A percentile compares a stretch with the other conserved stretches of the same genome.
Conservation (phyloP, 2,329 filamentous ascomycete species). For the Aureobasidium leucospermi region DNA sequence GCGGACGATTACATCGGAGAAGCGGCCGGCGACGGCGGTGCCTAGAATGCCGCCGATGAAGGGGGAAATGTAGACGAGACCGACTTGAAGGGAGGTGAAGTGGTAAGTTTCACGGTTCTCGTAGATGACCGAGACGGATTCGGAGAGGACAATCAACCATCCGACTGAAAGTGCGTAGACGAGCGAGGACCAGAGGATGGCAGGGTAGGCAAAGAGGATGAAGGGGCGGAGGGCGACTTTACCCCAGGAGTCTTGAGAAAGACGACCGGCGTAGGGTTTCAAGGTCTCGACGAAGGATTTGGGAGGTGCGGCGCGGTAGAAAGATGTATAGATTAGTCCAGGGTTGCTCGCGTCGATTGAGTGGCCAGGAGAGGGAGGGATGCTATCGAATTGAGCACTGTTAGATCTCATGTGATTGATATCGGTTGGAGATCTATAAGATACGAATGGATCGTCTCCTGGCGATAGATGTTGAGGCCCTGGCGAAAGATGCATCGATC, state of each 20-base stretch:
- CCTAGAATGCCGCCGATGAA: slow-evolving; percentile 84
- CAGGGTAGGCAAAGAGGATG: slow-evolving; percentile 78
- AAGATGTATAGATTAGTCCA: slow-evolving; percentile 56
- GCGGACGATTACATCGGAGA: slow-evolving; percentile 78
- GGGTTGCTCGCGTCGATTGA: neutral
- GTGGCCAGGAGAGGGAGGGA: neutral
- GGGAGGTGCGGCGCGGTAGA: slow-evolving; percentile 58
- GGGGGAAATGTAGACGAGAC: slow-evolving; percentile 81
- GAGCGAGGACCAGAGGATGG: slow-evolving; percentile 78
- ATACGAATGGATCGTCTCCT: slow-evolving; percentile 3
- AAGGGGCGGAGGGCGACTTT: slow-evolving; percentile 73
- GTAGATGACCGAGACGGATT: slow-evolving; percentile 77
- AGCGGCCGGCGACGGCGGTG: slow-evolving; percentile 82
- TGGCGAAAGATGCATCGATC: neutral
- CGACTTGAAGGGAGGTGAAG: slow-evolving; percentile 72
- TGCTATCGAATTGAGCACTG: neutral
- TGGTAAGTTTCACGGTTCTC: slow-evolving; percentile 62
- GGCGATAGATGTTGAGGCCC: neutral
- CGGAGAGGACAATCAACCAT: slow-evolving; percentile 92
- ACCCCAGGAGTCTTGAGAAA: slow-evolving; percentile 71
- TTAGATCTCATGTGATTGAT: neutral
- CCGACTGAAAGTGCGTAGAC: slow-evolving; percentile 85
- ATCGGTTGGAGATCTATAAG: neutral
- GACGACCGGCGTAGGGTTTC: slow-evolving; percentile 67
- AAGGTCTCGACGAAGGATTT: slow-evolving; percentile 70